phyloP scores from a whole-genome alignment of 2,329 filamentous ascomycete species.

The Colletotrichum coccodes region DNA sequence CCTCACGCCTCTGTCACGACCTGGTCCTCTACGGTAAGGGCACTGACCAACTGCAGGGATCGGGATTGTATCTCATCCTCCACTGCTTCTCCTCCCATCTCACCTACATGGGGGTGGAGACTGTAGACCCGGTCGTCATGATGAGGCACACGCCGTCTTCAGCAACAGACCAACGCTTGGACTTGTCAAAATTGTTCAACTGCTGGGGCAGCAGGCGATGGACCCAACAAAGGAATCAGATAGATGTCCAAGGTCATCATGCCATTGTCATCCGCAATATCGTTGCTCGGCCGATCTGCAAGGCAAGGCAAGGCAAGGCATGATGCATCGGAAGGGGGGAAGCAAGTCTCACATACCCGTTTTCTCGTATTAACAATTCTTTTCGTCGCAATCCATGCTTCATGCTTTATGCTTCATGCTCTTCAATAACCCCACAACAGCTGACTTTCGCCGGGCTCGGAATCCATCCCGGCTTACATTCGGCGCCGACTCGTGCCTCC shows the following conservation, averaged over 20 bases:
- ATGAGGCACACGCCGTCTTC: background rate
- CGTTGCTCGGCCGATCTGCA: constrained; percentile 18
- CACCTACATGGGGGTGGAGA: constrained; percentile 23
- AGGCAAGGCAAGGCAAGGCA: constrained; percentile 11
- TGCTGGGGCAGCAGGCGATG: background rate
- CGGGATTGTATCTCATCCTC: constrained; percentile 13
- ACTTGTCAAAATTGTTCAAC: background rate
- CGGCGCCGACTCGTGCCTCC: background rate
- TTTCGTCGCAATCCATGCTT: background rate
- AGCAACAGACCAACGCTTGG: background rate
- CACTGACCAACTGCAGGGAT: constrained; percentile 12
- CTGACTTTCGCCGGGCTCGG: background rate
- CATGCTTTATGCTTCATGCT: background rate
- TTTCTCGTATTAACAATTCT: constrained; percentile 8
- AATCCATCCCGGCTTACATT: background rate
- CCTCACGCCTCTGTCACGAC: background rate
- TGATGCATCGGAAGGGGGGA: background rate
- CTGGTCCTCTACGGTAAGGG: background rate
- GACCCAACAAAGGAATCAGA: background rate
- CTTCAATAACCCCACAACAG: constrained; percentile 1
- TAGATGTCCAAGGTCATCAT: background rate
- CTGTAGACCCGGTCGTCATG: background rate
- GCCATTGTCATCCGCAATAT: background rate
- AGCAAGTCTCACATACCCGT: background rate
- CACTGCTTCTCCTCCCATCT: constrained; percentile 20